These are phyloP conservation scores for Firmiana major DNA, from an alignment of 345 rosid genomes.

Conservation along the genomic window DNA sequence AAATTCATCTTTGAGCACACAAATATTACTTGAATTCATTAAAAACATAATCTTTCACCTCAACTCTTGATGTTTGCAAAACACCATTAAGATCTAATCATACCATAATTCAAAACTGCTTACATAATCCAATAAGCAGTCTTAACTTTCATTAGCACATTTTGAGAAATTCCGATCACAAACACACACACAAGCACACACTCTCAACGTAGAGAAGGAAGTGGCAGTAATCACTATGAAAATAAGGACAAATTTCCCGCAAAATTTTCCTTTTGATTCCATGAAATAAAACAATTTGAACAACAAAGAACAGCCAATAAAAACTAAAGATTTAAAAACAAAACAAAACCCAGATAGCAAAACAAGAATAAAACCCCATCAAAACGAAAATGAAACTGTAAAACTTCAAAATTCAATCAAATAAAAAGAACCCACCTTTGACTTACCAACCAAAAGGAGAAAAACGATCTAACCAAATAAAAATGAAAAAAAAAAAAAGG, in stretches of 20 bases:
- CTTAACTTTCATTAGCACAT: neutral
- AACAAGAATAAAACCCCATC: neutral
- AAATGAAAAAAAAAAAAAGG: neutral
- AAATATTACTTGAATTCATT: slow-evolving; percentile 4
- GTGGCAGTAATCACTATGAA: neutral
- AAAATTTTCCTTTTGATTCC: neutral
- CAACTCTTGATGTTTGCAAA: slow-evolving; percentile 6
- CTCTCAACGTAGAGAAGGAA: neutral
- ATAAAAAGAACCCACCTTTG: slow-evolving; percentile 2
- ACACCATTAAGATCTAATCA: slow-evolving; percentile 23
- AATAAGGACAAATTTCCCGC: neutral
- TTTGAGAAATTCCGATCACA: neutral
- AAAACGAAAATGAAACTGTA: slow-evolving; percentile 2
- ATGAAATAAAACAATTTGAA: neutral
- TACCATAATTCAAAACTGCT: neutral
- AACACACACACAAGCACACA: neutral
- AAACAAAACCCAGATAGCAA: neutral
- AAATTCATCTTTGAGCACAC: neutral
- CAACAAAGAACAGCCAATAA: neutral
- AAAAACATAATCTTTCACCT: slow-evolving; percentile 9
- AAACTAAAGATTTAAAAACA: neutral
- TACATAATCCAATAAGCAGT: neutral
- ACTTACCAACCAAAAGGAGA: neutral
- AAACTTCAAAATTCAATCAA: slow-evolving; percentile 1
- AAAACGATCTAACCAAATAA: slow-evolving; percentile 18